Evolutionary conservation across 306 rosid species (phyloP), one percentile per base, ranked within the genome.

Genomic region (Phaseolus lunatus): DNA sequence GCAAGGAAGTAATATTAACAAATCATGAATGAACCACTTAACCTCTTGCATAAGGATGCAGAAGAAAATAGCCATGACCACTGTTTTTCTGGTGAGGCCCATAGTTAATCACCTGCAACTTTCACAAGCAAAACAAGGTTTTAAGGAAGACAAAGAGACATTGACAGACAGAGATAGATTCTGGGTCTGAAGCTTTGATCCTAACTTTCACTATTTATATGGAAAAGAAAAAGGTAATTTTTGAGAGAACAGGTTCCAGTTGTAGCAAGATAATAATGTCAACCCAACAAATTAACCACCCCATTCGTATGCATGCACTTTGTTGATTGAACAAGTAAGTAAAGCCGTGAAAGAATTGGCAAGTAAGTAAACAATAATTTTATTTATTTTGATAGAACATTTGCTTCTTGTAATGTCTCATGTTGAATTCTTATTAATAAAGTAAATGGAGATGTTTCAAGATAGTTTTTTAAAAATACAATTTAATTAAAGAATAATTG

Each of bases 21-120:
- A 12, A 75, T 63, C 0, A 63, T 20, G 65, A 23, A 33, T 33
- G 33, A 68, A 44, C 10, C 8, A 79, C 23, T 77, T 67, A 64
- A 84, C 87, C 87, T 80, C 84, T 4, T 80, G 87, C 24, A 75
- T 11, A 5, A 83, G 54, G 50, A 79, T 54, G 39, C 74, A 61
- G 70, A 81, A 83, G 9, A 83, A 68, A 76, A 84, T 14, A 53
- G 43, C 45, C 62, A 84, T 70, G 27, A 75, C 52, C n/a, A 80
- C 0, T 6, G 82, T 70, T 7, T 9, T 75, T 64, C 33, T 84
- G 75, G 47, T 35, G 81, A 63, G 39, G 35, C 62, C 67, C 87
- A 84, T 84, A 35, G 63, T 15, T 54, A 49, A 45, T 18, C 53
- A 58, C 14, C 75, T 41, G 67, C 24, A 29, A 5, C 58, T 75